Percentiles rank a stretch among this genome's conserved stretches.
Evolutionary conservation across 202 grass and related monocot species (phyloP).

Genomic region (Panicum virgatum): DNA sequence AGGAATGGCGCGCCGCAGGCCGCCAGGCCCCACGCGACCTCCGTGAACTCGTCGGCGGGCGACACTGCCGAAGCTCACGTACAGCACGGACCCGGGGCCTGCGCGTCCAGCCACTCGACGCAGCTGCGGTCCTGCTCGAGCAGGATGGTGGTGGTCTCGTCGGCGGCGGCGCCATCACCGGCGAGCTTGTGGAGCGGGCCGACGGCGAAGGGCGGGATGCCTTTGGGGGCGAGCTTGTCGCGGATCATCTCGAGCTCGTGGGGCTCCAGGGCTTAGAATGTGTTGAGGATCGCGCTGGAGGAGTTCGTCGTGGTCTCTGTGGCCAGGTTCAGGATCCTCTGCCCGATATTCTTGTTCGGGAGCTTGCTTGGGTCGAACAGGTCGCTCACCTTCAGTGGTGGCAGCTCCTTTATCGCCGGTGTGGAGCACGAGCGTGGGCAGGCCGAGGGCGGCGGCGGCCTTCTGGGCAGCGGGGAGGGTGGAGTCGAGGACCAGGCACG

Average conservation of each 20-base stretch:
- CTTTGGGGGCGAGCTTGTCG: no score
- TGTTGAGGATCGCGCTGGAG: slow-evolving; percentile 52
- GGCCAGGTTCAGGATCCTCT: not conserved
- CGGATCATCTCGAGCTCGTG: slow-evolving; percentile 30
- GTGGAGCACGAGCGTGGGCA: slow-evolving; percentile 52
- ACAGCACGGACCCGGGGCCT: slow-evolving; percentile 39
- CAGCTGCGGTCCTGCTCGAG: slow-evolving; percentile 31
- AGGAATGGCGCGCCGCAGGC: slow-evolving; percentile 46
- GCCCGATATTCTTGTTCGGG: not conserved
- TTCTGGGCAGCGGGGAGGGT: slow-evolving; percentile 29
- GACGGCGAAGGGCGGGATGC: slow-evolving; percentile 7
- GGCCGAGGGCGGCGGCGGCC: slow-evolving; percentile 26
- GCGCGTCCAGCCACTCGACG: slow-evolving; percentile 54
- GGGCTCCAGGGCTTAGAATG: slow-evolving; percentile 31
- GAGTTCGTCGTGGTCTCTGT: slow-evolving; percentile 31
- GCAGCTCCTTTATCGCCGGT: slow-evolving; percentile 34
- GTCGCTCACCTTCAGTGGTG: slow-evolving; percentile 52
- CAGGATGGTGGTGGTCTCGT: slow-evolving; percentile 30
- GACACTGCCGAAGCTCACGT: slow-evolving; percentile 64
- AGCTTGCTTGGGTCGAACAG: slow-evolving; percentile 21
- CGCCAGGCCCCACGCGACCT: slow-evolving; percentile 45
- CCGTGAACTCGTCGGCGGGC: slow-evolving; percentile 16
- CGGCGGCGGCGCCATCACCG: not conserved
- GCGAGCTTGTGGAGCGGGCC: slow-evolving; percentile 42
- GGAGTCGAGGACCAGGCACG: slow-evolving; percentile 53